A percentile compares a stretch with the other conserved stretches of the same genome.
Evolutionary conservation across 2,329 filamentous ascomycete species (phyloP).

Genomic region (Penicillium sp.): DNA sequence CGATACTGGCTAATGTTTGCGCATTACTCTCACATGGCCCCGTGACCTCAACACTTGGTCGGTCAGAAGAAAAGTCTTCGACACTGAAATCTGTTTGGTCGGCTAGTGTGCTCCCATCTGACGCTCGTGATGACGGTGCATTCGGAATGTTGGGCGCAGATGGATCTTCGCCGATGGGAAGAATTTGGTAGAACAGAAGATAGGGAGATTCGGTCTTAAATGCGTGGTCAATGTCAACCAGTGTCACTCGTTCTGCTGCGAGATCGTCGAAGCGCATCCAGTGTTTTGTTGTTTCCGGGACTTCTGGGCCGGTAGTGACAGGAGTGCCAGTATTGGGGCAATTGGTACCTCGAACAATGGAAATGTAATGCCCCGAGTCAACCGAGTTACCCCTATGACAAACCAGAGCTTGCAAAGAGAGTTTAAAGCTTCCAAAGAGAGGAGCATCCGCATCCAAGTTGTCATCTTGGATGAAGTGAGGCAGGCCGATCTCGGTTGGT

Average conservation of each 20-base stretch:
- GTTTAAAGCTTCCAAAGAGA: constrained; percentile 84
- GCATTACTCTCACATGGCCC: constrained; percentile 26
- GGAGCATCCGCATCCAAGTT: constrained; percentile 65
- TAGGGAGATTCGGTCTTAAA: constrained; percentile 89
- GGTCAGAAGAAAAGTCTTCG: constrained; percentile 28
- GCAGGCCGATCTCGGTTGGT: constrained; percentile 76
- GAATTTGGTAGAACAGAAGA: constrained; percentile 90
- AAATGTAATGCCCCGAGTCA: constrained; percentile 87
- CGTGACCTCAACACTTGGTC: constrained; percentile 43
- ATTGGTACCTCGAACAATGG: constrained; percentile 73
- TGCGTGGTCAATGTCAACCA: constrained; percentile 75
- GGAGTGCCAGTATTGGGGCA: constrained; percentile 35
- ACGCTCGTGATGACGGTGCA: constrained; percentile 30
- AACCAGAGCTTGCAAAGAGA: constrained; percentile 85
- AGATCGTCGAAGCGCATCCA: constrained; percentile 96
- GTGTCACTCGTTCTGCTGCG: constrained; percentile 66
- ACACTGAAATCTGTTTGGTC: constrained; percentile 4
- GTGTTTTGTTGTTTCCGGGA: constrained; percentile 66
- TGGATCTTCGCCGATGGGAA: constrained; percentile 74
- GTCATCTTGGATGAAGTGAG: constrained; percentile 86
- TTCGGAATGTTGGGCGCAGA: constrained; percentile 38
- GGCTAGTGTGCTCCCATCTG: constrained; percentile 21
- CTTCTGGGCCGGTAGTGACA: constrained; percentile 27
- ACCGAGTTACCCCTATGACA: constrained; percentile 86
- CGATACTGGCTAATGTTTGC: constrained; percentile 16